phyloP scores from a whole-genome alignment of 768 basidiomycete species.

The Lentinula edodes region DNA sequence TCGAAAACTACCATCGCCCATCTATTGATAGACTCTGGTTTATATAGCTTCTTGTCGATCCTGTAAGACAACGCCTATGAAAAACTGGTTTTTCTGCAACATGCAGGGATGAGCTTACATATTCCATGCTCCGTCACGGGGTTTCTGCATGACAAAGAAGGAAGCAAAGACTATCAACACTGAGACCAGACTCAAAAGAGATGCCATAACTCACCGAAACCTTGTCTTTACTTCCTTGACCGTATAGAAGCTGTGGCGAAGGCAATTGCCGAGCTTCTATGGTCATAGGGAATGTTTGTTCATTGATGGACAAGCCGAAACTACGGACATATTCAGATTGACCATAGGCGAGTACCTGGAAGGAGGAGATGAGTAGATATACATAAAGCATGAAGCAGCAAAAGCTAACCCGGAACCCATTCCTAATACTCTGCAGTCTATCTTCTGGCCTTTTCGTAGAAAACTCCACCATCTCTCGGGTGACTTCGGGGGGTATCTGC shows the following conservation, averaged over 20 bases:
- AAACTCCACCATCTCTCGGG: conserved; percentile 57
- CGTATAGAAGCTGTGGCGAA: conserved; percentile 47
- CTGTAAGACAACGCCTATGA: conserved; percentile 18
- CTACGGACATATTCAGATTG: conserved; percentile 36
- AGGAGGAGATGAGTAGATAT: not conserved
- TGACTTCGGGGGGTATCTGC: conserved; percentile 64
- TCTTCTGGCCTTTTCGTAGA: conserved; percentile 59
- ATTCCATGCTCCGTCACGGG: conserved; percentile 46
- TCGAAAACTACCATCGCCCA: conserved; percentile 52
- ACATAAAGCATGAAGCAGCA: not conserved
- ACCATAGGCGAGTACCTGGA: conserved; percentile 33
- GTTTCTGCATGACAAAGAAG: conserved; percentile 22
- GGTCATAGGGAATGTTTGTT: conserved; percentile 22
- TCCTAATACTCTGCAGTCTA: conserved; percentile 47
- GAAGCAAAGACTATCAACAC: not conserved
- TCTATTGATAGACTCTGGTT: conserved; percentile 30
- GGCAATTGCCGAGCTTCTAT: conserved; percentile 41
- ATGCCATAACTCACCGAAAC: conserved; percentile 31
- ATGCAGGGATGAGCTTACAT: conserved; percentile 27
- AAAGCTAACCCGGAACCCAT: conserved; percentile 43
- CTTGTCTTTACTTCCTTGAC: conserved; percentile 30
- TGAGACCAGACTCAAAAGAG: not conserved
- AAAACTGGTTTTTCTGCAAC: not conserved
- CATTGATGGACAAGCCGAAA: conserved; percentile 35
- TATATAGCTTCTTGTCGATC: conserved; percentile 45